Percentiles rank a stretch among this genome's conserved stretches.
phyloP scores from a whole-genome alignment of 179 eudicot species.

The Vitellaria paradoxa region DNA sequence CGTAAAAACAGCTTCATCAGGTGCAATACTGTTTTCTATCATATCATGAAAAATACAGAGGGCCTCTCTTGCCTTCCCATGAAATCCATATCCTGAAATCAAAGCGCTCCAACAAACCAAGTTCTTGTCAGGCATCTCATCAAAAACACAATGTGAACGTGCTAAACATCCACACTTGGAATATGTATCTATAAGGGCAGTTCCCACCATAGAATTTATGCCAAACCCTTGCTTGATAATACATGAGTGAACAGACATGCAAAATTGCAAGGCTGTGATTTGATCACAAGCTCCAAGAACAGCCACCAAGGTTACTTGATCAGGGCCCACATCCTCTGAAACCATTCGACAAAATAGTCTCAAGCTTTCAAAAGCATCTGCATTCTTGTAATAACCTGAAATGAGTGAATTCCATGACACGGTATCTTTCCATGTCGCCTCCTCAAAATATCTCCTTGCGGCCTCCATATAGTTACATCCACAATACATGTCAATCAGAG shows the following conservation, averaged over 20 bases:
- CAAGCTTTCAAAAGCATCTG: slow-evolving; percentile 27
- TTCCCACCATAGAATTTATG: slow-evolving; percentile 20
- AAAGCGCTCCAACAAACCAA: slow-evolving; percentile 22
- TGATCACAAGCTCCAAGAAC: slow-evolving; percentile 29
- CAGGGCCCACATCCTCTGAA: slow-evolving; percentile 21
- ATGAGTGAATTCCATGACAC: slow-evolving; percentile 41
- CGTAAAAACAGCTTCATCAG: slow-evolving; percentile 19
- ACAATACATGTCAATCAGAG: slow-evolving; percentile 15
- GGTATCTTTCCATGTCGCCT: slow-evolving; percentile 23
- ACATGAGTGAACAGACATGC: slow-evolving; percentile 30
- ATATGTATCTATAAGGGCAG: slow-evolving; percentile 20
- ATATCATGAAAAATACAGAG: slow-evolving; percentile 16
- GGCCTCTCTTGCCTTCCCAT: slow-evolving; percentile 17
- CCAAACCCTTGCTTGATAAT: slow-evolving; percentile 30
- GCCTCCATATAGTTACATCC: slow-evolving; percentile 7
- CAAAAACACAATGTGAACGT: slow-evolving; percentile 1
- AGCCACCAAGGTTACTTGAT: slow-evolving; percentile 33
- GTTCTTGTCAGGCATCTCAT: slow-evolving; percentile 20
- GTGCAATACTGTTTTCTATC: background rate
- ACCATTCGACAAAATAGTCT: slow-evolving; percentile 35
- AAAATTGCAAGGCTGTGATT: slow-evolving; percentile 26
- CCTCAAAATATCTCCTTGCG: slow-evolving; percentile 20
- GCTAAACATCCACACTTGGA: slow-evolving; percentile 19
- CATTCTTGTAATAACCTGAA: slow-evolving; percentile 30
- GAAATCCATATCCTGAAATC: slow-evolving; percentile 18